Evolutionary conservation across 208 protist genomes (phyloP).

Genomic region (Acanthamoeba royreba): DNA sequence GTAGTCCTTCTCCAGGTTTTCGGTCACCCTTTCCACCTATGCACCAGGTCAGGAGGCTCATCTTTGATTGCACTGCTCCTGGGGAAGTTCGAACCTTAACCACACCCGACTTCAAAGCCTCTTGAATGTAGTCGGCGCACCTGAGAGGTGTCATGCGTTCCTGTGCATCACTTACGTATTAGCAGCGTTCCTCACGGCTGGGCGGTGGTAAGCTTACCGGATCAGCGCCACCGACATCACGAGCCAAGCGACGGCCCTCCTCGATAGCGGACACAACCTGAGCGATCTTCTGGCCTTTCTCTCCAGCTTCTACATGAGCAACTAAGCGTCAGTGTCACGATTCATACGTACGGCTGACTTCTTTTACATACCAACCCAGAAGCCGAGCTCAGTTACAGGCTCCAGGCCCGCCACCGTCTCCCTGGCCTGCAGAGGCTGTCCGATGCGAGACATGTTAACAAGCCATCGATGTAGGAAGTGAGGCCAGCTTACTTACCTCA

Average conservation of each 20-base stretch:
- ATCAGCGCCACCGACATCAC: constrained; percentile 49
- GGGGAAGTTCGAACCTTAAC: too few relatives aligned
- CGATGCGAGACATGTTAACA: not conserved
- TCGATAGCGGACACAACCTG: constrained; percentile 33
- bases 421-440: not conserved
- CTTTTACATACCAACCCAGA: not conserved
- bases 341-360: too few relatives aligned
- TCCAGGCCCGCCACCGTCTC: not conserved
- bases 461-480: not conserved
- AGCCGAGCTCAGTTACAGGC: not conserved
- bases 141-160: constrained; percentile 43
- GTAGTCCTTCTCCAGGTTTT: constrained; percentile 22
- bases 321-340: not conserved
- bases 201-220: not conserved
- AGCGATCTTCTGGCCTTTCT: not conserved
- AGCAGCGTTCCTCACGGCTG: not conserved
- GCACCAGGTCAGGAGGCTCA: not conserved
- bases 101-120: not conserved
- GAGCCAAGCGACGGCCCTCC: constrained; percentile 16
- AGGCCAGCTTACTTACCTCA: not conserved
- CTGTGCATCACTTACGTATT: not conserved
- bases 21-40: not conserved
- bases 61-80: not conserved
- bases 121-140: constrained; percentile 2
- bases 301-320: not conserved